Evolutionary conservation across 805 yeast genomes (phyloP), one percentile per base, ranked within the genome.

Genomic region (Zygotorulaspora florentina): DNA sequence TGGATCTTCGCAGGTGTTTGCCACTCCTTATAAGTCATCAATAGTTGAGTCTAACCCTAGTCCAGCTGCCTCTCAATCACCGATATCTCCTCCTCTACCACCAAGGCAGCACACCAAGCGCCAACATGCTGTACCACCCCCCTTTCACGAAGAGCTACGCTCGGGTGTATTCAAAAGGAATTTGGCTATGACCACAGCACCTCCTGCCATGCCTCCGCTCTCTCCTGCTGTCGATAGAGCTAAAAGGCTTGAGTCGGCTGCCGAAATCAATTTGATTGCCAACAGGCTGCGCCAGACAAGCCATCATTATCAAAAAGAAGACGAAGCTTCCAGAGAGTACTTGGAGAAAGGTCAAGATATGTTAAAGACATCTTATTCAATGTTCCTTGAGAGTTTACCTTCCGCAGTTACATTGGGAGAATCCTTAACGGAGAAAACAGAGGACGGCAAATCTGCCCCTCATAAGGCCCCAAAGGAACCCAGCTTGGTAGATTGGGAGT

Each of bases 401-500:
- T 43, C 59, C 26, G 42, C 45, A 4, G 43, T 47, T 12, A 28
- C 28, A 10, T 18, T 48, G n/a, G 23, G 36, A 31, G 47, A 39
- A 15, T 50, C 47, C 17, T 39, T 39, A 1, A 25, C 47, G 7
- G 53, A 46, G 8, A 41, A 39, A 15, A 48, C 46, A 8, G 41
- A 16, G 8, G 45, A 39, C 11, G 43, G 45, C 17, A 51, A 45
- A 8, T 50, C 49, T 31, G 60, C 65, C 6, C 64, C 68, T 42
- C 61, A 57, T 27, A 59, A 71, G 11, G 75, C 74, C 3, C 65
- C 67, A 12, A 69, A 67, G 50, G 68, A 68, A 39, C 64, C 71
- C 1, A 59, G 57, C 29, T 51, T 66, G 28, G 35, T 54, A 3
- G 87, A 85, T 60, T 86, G 93, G 93, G 86, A 85, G 37, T 86